These are phyloP conservation scores for Trichoderma breve DNA, from an alignment of 2,329 filamentous ascomycete species.

Conservation along the genomic window DNA sequence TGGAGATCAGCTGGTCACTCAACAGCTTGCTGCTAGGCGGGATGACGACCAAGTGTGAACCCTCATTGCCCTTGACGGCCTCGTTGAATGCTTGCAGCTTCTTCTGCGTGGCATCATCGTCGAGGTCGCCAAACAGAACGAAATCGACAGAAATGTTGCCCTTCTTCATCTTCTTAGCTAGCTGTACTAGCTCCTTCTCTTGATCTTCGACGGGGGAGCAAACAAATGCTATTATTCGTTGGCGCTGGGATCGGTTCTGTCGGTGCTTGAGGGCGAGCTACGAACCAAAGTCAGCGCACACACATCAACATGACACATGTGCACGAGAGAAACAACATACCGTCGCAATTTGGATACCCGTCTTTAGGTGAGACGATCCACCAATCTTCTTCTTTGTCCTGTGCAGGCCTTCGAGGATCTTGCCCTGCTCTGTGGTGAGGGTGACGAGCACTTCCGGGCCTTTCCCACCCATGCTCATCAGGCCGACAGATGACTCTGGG, in stretches of 20 bases:
- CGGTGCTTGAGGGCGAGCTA: constrained; percentile 96
- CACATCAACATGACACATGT: neutral
- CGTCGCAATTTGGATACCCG: constrained; percentile 90
- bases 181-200: constrained; percentile 80
- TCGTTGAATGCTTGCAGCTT: constrained; percentile 95
- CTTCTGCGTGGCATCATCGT: constrained; percentile 82
- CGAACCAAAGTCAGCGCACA: constrained; percentile 21
- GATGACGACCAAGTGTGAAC: constrained; percentile 86
- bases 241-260: constrained; percentile 94
- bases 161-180: constrained; percentile 99
- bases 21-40: constrained; percentile 88
- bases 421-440: constrained; percentile 92
- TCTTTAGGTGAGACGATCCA: constrained; percentile 83
- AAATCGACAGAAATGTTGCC: constrained; percentile 92
- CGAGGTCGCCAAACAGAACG: constrained; percentile 89
- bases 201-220: constrained; percentile 90
- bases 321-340: constrained; percentile 54
- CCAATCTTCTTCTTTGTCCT: constrained; percentile 88
- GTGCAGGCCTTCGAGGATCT: constrained; percentile 88
- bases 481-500: constrained; percentile 91
- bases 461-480: constrained; percentile 98
- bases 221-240: constrained; percentile 95
- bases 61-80: constrained; percentile 85
- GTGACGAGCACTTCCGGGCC: constrained; percentile 97
- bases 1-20: constrained; percentile 85